Conservation (phyloP, 257 asterid species). For the Ehretia macrophylla region DNA sequence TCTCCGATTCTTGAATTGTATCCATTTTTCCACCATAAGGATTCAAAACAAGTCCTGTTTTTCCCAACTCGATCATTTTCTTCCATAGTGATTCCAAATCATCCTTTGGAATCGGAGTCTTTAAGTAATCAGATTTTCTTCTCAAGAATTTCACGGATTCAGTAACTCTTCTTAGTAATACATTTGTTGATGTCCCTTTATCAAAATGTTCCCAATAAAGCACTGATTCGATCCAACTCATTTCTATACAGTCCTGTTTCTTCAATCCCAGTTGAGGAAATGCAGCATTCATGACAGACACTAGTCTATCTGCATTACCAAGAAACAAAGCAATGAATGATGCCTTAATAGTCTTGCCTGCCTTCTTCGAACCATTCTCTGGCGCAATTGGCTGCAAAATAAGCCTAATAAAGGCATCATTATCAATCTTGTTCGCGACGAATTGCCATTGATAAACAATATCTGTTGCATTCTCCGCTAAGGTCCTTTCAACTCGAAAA, state of each 20-base stretch:
- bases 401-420: constrained; percentile 32
- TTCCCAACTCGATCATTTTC: not conserved
- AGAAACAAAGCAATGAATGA: constrained; percentile 27
- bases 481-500: constrained; percentile 23
- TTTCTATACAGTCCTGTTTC: constrained; percentile 22
- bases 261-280: constrained; percentile 36
- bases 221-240: constrained; percentile 26
- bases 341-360: not conserved
- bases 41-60: constrained; percentile 12
- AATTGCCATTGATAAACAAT: constrained; percentile 29
- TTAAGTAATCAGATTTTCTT: constrained; percentile 35
- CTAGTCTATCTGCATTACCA: constrained; percentile 9
- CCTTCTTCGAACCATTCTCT: not conserved
- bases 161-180: constrained; percentile 7
- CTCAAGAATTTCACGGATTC: not conserved
- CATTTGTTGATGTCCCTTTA: constrained; percentile 3
- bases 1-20: constrained; percentile 18
- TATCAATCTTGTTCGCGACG: constrained; percentile 27
- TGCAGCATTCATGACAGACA: not conserved
- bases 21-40: constrained; percentile 39
- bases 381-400: constrained; percentile 26
- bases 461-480: constrained; percentile 27
- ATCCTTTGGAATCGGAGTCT: constrained; percentile 16
- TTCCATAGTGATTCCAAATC: not conserved
- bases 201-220: constrained; percentile 15